Evolutionary conservation across 345 rosid genomes (phyloP), one percentile per base, ranked within the genome.

Genomic region (Rhodomyrtus tomentosa): DNA sequence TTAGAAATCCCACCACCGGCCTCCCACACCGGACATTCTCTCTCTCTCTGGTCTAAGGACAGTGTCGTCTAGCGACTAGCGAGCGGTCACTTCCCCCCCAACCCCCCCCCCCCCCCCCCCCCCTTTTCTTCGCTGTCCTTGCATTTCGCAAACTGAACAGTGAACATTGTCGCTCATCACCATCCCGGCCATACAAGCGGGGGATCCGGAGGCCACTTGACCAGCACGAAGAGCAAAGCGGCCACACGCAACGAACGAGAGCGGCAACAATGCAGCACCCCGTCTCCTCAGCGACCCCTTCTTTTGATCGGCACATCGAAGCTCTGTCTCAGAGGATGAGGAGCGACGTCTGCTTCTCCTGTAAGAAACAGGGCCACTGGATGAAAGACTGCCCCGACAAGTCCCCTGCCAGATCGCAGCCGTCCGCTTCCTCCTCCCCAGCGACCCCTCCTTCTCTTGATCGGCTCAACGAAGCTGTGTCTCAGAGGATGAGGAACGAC

Each of bases 361-460:
- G 85, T 25, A 36, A 74, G 25, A 73, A 52, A 36, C 50, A 68
- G 58, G 85, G 85, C 40, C 85, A 84, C 81, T 84, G 85, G 85
- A 8, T 15, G 32, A 14, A 38, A 40, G 58, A 73, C 68, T 84
- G 85, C 80, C 79, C 83, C 21, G 21, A 1, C 40, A 29, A 81
- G 14, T 40, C 76, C 49, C 58, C 83, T 81, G 56, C 49, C 52
- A 14, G n/a, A 45, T 38, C 48, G 50, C 81, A 48, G 68, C 18
- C 81, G 40, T 0, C 56, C 48, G 13, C 36, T 48, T 45, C 40
- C 59, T 10, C 83, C 81, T 38, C 10, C 27, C 2, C 40, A 8
- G 54, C 42, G 50, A 8, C n/a, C 21, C 54, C 48, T 59, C 74
- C 74, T 1, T 32, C 0, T 20, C 0, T 62, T 5, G 74, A 7